Evolutionary conservation across 495 filamentous ascomycete species (phyloP), one percentile per base, ranked within the genome.

Genomic region (Pseudotulostoma volvatum): DNA sequence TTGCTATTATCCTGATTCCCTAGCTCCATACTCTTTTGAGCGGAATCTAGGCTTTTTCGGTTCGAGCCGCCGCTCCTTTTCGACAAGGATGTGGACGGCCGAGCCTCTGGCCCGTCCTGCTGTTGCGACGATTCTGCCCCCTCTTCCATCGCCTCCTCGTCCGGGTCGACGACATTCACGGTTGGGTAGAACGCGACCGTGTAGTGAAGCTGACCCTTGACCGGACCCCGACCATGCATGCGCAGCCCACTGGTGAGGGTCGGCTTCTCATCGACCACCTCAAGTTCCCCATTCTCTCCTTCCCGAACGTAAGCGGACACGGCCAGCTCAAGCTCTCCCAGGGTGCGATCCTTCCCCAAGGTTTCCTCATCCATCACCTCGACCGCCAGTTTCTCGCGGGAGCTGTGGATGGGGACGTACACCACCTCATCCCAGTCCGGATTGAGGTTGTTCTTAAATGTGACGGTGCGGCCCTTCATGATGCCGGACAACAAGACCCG

Each of bases 361-460:
- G 73, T 84, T 59, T 99, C 90, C 38, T 85, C 72, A 47, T 99
- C 90, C 90, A 99, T 96, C 43, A 95, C 84, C 56, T 97, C 90
- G 9, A 99, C 59, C 0, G 73, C 73, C 14, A 99, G 55, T 45
- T 77, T 87, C 54, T 96, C 92, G 21, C 79, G 77, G n/a, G 67
- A 39, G 8, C 77, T 81, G 55, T 96, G 92, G 40, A 99, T 71
- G 0, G 92, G 88, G 0, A 99, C 71, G 55, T 99, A 99, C 33
- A 93, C 69, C 9, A 96, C 73, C 55, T 99, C 92, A 49, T 99
- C 85, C 81, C 81, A 99, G 21, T 92, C 77, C 2, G 90, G 90
- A 48, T 93, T 83, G 14, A 99, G 74, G 49, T 94, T 93, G 53
- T 88, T 99, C 49, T 85, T 76, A 61, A 88, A 93, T 1, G 90